phyloP scores from a whole-genome alignment of 805 yeast species.

The Myxozyma nipponensis region DNA sequence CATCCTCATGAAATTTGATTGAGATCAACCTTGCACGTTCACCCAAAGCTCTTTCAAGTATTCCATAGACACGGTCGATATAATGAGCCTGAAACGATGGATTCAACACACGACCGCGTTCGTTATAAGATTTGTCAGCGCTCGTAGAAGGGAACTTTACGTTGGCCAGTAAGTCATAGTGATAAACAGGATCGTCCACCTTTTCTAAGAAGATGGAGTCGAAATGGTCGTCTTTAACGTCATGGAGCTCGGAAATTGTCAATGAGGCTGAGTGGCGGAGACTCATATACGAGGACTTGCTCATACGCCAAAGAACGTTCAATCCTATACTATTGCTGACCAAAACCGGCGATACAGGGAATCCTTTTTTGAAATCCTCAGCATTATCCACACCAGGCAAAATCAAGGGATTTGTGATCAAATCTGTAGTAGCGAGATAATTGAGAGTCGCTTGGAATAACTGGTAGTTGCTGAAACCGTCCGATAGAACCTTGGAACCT shows the following conservation, averaged over 20 bases:
- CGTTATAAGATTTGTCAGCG: constrained; percentile 17
- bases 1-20: constrained; percentile 34
- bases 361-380: constrained; percentile 1
- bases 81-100: constrained; percentile 17
- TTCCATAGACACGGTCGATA: constrained; percentile 43
- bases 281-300: constrained; percentile 6
- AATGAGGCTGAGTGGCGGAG: constrained; percentile 54
- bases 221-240: constrained; percentile 79
- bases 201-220: constrained; percentile 68
- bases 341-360: constrained; percentile 12
- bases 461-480: constrained; percentile 91
- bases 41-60: constrained; percentile 34
- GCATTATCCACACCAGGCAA: background rate
- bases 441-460: constrained; percentile 83
- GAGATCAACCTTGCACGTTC: constrained; percentile 38
- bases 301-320: constrained; percentile 22
- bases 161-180: constrained; percentile 52
- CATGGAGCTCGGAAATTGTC: constrained; percentile 66
- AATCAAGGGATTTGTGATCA: constrained; percentile 38
- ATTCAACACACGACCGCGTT: constrained; percentile 14
- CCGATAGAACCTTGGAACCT: constrained; percentile 65
- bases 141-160: constrained; percentile 8
- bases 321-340: constrained; percentile 10
- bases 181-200: constrained; percentile 46
- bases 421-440: constrained; percentile 76